Base-by-base conservation (phyloP, 2,329 filamentous ascomycete species). In the Cercospora zeae-maydis region DNA sequence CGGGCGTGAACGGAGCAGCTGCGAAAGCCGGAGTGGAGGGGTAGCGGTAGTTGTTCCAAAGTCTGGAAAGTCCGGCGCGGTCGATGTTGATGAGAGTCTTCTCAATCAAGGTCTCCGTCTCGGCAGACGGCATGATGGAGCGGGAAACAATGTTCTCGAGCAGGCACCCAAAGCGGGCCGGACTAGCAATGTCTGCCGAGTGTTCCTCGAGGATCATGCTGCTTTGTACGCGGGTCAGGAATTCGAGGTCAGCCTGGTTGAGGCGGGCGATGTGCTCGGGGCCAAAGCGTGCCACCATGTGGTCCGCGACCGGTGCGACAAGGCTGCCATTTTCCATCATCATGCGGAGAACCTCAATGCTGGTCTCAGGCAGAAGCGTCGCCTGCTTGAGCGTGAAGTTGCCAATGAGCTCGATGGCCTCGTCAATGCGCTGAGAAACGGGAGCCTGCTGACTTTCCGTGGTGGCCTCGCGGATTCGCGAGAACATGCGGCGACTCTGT, bases 401-500 rank as follows among this genome's bases (percentile, higher is more conserved):
- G 59, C 84, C 84, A 66, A 88, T 81, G 64, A 88, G 90, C 65
- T 95, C 88, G 63, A 91, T 83, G 34, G 88, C 91, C 76, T 97
- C 93, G 67, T 96, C 93, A 64, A 97, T 88, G 78, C 96, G 90
- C 70, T 95, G 91, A 33, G 82, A 80, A 54, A 89, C 77, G 63
- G 91, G 85, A 39, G 77, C 75, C 66, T 78, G 75, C 52, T 75
- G 72, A 21, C 81, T 76, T 61, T 82, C 81, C 19, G 78, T 74
- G 56, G 83, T 82, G 21, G 84, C 80, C 62, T 86, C 84, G 63
- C 90, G 88, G 69, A 97, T 92, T 64, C 90, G 88, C 73, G 88
- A 82, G 76, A 97, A 96, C 91, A 96, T 96, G 72, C 87, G 82
- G 70, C 95, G 90, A 9, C 90, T 88, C 74, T 95, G 87, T 11